Base-by-base conservation (phyloP, 2,329 filamentous ascomycete species). In the Fusarium domesticum region DNA sequence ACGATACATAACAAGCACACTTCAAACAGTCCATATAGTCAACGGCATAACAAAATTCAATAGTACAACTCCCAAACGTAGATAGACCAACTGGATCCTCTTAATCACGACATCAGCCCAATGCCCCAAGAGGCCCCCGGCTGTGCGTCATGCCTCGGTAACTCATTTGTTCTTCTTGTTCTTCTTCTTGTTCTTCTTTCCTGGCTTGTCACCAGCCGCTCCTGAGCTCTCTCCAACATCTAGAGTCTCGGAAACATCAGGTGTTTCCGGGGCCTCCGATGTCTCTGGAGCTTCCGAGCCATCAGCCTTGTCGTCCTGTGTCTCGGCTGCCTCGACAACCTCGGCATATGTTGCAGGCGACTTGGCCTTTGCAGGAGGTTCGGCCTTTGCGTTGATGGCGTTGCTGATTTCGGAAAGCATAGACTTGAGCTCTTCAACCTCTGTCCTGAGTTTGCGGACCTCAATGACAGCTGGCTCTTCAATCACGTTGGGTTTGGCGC, bases 401-500 rank as follows among this genome's bases (percentile, higher is more conserved):
- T 57, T 53, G 23, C 44, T 59, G 16, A 68, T 52, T 7, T 68
- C 57, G 3, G 53, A 53, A 39, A 82, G 47, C 61, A 81, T 58
- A 4, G 61, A 57, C 64, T 77, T 83, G 48, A 86, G 63, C 54
- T 80, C 72, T 11, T 75, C 71, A 7, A 85, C 70, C 59, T 86
- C 83, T 6, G 66, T 68, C 42, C 76, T 75, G 53, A 85, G 67
- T 62, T 77, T 75, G 55, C 69, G 70, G 19, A 85, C 72, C 64
- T 95, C 89, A 18, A 85, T 50, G n/a, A 89, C 81, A 1, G 85
- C 83, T 10, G 78, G 79, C 51, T 96, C 89, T 23, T 85, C 80
- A 57, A 89, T 85, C 5, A 97, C 79, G 64, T 97, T 89, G 1
- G 90, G 87, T 64, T 83, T 87, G 17, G 81, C 85, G n/a, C 74